These are phyloP conservation scores for Entelexis sorbosivorans DNA, from an alignment of 1,139 yeast genomes.

Conservation along the genomic window DNA sequence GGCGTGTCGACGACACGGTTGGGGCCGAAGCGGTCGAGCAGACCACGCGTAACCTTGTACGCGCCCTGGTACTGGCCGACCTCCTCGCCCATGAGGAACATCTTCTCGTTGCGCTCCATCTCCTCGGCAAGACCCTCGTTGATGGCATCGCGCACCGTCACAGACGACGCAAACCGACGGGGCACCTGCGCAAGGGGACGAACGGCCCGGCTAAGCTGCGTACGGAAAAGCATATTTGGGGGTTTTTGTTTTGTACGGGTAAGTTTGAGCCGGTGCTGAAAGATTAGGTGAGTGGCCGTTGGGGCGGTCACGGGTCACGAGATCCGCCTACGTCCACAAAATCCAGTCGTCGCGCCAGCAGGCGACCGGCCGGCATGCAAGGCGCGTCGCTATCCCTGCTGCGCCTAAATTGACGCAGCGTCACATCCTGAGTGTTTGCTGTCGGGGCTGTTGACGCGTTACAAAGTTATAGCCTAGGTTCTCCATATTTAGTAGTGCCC, in stretches of 20 bases:
- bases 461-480: too few relatives aligned
- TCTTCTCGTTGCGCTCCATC: conserved; percentile 89
- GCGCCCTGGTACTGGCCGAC: conserved; percentile 99
- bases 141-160: conserved; percentile 95
- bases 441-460: too few relatives aligned
- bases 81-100: conserved; percentile 95
- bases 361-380: too few relatives aligned
- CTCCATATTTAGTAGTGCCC: too few relatives aligned
- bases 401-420: too few relatives aligned
- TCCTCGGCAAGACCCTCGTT: conserved; percentile 95
- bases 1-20: conserved; percentile 96
- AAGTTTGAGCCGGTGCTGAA: conserved; percentile 1
- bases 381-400: neutral
- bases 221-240: conserved; percentile 11
- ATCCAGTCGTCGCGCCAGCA: too few relatives aligned
- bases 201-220: conserved; percentile 9
- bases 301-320: conserved; percentile 9
- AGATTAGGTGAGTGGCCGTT: conserved; percentile 9
- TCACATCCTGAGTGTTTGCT: too few relatives aligned
- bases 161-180: conserved; percentile 17
- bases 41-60: conserved; percentile 90
- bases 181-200: conserved; percentile 15
- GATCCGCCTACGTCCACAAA: neutral
- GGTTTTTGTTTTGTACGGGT: neutral
- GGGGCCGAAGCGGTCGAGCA: conserved; percentile 93